These are phyloP conservation scores for Blastomyces gilchristii DNA, from an alignment of 2,329 filamentous ascomycete species.

Conservation along the genomic window DNA sequence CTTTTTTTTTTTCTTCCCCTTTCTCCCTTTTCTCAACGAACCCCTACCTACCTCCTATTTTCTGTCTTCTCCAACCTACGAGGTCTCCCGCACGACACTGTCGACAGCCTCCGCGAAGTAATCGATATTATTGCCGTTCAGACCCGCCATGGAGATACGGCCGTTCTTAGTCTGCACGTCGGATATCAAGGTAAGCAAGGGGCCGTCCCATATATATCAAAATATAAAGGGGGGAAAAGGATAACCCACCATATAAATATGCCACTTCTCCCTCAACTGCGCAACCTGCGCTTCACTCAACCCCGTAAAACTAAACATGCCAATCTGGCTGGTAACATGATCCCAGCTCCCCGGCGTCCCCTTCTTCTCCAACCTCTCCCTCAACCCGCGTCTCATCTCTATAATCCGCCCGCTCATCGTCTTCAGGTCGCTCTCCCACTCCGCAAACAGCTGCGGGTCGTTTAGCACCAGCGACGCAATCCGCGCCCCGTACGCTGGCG, in stretches of 20 bases:
- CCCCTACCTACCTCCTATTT: too few species aligned
- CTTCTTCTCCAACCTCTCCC: slow-evolving; percentile 69
- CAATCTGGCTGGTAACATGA: slow-evolving; percentile 97
- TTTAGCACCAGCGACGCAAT: slow-evolving; percentile 81
- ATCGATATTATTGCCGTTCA: slow-evolving; percentile 84
- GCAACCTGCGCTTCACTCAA: slow-evolving; percentile 41
- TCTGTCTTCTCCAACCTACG: slow-evolving; percentile 11
- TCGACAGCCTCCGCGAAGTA: slow-evolving; percentile 88
- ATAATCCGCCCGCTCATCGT: slow-evolving; percentile 96
- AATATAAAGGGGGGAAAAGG: background rate
- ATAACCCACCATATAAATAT: slow-evolving; percentile 39
- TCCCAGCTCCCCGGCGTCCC: slow-evolving; percentile 87
- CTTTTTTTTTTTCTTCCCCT: too few species aligned
- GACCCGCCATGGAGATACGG: slow-evolving; percentile 94
- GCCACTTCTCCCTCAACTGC: slow-evolving; percentile 38
- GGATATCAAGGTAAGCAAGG: slow-evolving; percentile 3
- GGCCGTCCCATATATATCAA: background rate
- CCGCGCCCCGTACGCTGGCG: slow-evolving; percentile 83
- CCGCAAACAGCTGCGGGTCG: slow-evolving; percentile 65
- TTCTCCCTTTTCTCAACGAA: too few species aligned
- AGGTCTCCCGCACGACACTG: slow-evolving; percentile 54
- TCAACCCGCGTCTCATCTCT: slow-evolving; percentile 71
- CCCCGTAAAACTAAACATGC: slow-evolving; percentile 87
- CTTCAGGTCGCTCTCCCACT: slow-evolving; percentile 86
- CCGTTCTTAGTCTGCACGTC: slow-evolving; percentile 74